Percentiles rank a stretch among this genome's conserved stretches.
These are phyloP conservation scores for Hibiscus syriacus DNA, from an alignment of 345 rosid species.

Conservation along the genomic window DNA sequence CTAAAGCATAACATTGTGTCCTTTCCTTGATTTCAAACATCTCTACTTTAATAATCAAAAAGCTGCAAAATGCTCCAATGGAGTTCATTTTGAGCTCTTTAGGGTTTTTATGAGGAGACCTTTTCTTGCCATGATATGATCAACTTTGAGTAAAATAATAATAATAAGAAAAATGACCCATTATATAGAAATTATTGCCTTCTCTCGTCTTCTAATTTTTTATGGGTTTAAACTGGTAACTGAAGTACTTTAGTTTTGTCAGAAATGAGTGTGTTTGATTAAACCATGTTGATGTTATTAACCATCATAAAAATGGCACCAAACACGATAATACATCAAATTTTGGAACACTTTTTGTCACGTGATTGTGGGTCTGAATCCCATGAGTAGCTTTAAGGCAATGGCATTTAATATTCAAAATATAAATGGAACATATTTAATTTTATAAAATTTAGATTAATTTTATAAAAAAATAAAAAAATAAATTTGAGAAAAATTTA, in stretches of 20 bases:
- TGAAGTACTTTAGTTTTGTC: too few relatives aligned
- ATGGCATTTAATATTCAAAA: not conserved
- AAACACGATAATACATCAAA: not conserved
- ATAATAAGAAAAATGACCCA: not conserved
- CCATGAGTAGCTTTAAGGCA: not conserved
- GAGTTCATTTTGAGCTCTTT: not conserved
- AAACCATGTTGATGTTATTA: not conserved
- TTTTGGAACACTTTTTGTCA: not conserved
- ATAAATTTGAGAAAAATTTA: too few relatives aligned
- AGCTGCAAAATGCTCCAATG: not conserved
- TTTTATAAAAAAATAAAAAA: too few relatives aligned
- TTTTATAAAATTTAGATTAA: too few relatives aligned
- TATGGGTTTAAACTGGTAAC: too few relatives aligned
- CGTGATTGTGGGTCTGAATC: not conserved
- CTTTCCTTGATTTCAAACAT: not conserved
- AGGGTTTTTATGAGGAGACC: not conserved
- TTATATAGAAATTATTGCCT: conserved; percentile 9
- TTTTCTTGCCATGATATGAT: not conserved
- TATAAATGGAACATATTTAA: too few relatives aligned
- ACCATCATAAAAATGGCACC: not conserved
- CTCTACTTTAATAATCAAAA: not conserved
- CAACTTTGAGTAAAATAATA: not conserved
- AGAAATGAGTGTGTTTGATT: not conserved
- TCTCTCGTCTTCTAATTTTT: not conserved
- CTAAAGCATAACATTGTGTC: not conserved